A percentile compares a stretch with the other conserved stretches of the same genome.
These are phyloP conservation scores for Paraleonurus japonicus DNA, from an alignment of 257 asterid species.

Conservation along the genomic window DNA sequence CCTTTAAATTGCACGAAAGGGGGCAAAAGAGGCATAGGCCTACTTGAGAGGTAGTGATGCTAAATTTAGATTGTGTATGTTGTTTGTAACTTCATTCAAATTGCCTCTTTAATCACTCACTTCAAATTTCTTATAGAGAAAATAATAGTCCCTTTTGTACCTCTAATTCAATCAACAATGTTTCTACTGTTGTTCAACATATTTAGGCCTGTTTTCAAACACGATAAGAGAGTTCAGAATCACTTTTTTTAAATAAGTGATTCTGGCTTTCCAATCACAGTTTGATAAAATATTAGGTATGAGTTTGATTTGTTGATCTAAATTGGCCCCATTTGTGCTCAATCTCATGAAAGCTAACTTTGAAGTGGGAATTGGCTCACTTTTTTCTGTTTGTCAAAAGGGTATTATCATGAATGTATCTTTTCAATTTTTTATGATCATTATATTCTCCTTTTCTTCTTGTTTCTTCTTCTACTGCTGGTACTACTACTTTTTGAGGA, in stretches of 20 bases:
- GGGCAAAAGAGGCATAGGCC: constrained; percentile 74
- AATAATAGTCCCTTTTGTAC: constrained; percentile 30
- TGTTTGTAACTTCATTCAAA: background rate
- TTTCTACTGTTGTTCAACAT: constrained; percentile 34
- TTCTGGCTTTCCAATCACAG: too few species aligned
- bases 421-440: constrained; percentile 30
- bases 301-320: background rate
- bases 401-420: constrained; percentile 30
- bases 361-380: constrained; percentile 30
- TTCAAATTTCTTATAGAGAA: constrained; percentile 21
- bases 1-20: constrained; percentile 48
- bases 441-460: constrained; percentile 25
- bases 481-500: constrained; percentile 31
- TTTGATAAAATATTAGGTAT: background rate
- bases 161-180: constrained; percentile 43
- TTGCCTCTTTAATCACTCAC: background rate
- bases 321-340: constrained; percentile 7
- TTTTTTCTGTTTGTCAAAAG: constrained; percentile 50
- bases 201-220: too few species aligned
- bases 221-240: too few species aligned
- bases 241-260: too few species aligned
- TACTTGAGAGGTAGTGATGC: constrained; percentile 5
- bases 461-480: constrained; percentile 24
- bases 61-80: background rate
- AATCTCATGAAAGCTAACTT: constrained; percentile 33